Conservation (phyloP, 1,284 basidiomycete species). For the Moniliella sp. region DNA sequence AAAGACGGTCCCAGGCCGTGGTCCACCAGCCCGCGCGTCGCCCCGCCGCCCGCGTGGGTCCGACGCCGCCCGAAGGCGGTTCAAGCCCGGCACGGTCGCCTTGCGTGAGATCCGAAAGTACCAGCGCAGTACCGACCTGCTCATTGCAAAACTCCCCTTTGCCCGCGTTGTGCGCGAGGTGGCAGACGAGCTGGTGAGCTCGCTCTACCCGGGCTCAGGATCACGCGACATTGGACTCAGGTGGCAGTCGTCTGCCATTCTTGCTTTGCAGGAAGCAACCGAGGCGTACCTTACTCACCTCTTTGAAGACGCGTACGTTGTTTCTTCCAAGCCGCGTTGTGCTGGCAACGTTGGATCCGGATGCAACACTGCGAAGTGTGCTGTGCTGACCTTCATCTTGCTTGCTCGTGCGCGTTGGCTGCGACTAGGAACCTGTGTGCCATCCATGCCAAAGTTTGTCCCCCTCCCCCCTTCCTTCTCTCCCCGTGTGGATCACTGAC, state of each 20-base stretch:
- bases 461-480: slow-evolving; percentile 9
- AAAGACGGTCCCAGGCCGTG: too few relatives aligned
- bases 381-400: not conserved
- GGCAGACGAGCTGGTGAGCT: slow-evolving; percentile 27
- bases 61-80: too few relatives aligned
- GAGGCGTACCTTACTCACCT: slow-evolving; percentile 30
- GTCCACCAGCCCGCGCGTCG: too few relatives aligned
- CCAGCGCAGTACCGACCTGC: slow-evolving; percentile 29
- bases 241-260: slow-evolving; percentile 31
- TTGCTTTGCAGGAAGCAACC: slow-evolving; percentile 32
- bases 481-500: not conserved
- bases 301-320: slow-evolving; percentile 30
- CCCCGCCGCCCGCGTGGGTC: too few relatives aligned
- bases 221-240: slow-evolving; percentile 23
- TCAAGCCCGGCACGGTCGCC: slow-evolving; percentile 29
- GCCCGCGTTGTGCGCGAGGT: slow-evolving; percentile 29
- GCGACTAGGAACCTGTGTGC: slow-evolving; percentile 26
- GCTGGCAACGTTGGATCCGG: too few relatives aligned
- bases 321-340: not conserved
- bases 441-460: slow-evolving; percentile 2
- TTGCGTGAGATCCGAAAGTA: slow-evolving; percentile 30
- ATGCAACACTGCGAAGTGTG: not conserved
- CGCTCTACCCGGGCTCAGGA: slow-evolving; percentile 12
- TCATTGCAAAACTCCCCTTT: slow-evolving; percentile 30
- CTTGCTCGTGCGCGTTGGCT: not conserved